Conservation (phyloP, 805 yeast species). For the Komagataella phaffii region DNA sequence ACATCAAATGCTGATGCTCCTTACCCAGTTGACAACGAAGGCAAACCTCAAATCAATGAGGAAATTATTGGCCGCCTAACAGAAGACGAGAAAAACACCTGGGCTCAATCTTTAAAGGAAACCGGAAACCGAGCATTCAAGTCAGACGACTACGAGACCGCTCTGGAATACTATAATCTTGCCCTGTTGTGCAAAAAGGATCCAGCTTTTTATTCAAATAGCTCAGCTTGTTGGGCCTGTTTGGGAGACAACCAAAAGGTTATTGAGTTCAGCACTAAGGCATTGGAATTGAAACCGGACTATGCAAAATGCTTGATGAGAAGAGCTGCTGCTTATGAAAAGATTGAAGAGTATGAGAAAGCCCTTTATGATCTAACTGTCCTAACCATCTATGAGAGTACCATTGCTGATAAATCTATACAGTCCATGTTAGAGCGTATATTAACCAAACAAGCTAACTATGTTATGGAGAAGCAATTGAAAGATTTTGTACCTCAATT, state of each 20-base stretch:
- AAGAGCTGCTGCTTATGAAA: conserved; percentile 88
- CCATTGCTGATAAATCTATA: conserved; percentile 43
- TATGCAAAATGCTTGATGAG: conserved; percentile 86
- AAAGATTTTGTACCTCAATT: conserved; percentile 37
- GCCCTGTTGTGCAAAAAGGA: conserved; percentile 71
- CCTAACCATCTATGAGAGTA: conserved; percentile 50
- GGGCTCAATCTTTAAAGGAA: conserved; percentile 72
- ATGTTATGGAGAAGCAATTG: conserved; percentile 49
- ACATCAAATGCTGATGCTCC: conserved; percentile 14
- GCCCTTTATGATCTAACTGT: conserved; percentile 90
- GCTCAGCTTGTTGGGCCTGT: conserved; percentile 92
- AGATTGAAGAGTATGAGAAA: conserved; percentile 61
- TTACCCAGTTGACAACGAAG: conserved; percentile 41
- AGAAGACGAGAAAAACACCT: conserved; percentile 38
- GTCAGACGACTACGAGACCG: conserved; percentile 53
- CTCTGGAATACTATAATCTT: conserved; percentile 64
- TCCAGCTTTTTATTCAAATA: conserved; percentile 85
- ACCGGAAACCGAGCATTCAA: conserved; percentile 80
- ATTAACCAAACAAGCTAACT: conserved; percentile 66
- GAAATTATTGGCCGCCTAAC: conserved; percentile 31
- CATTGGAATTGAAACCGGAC: conserved; percentile 76
- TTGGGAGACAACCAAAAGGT: conserved; percentile 72
- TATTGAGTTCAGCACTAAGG: conserved; percentile 76
- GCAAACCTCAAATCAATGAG: conserved; percentile 43
- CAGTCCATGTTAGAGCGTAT: conserved; percentile 82